A percentile compares a stretch with the other conserved stretches of the same genome.
Conservation (phyloP, 257 asterid genomes). For the Nicotiana undulata region DNA sequence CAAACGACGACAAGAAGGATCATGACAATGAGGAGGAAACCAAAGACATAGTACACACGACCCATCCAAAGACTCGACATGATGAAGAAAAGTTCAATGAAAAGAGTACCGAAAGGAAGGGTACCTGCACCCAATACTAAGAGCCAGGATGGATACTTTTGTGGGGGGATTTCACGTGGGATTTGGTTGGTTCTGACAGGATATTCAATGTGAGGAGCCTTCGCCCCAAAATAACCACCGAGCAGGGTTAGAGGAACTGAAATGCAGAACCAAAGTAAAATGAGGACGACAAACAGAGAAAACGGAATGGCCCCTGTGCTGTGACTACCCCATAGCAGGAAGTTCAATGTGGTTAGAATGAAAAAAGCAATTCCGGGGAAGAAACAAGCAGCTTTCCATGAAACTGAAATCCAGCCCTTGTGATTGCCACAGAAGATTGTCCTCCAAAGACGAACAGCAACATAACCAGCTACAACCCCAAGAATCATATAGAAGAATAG, state of each 20-base stretch:
- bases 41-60: conserved; percentile 77
- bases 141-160: conserved; percentile 81
- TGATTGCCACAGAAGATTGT: conserved; percentile 58
- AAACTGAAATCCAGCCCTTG: conserved; percentile 79
- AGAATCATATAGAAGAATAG: conserved; percentile 77
- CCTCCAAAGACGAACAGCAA: conserved; percentile 85
- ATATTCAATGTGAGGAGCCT: conserved; percentile 68
- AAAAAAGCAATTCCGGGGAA: conserved; percentile 72
- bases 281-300: conserved; percentile 52
- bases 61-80: conserved; percentile 96
- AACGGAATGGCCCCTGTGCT: conserved; percentile 93
- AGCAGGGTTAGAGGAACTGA: conserved; percentile 77
- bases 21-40: conserved; percentile 63
- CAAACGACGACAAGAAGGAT: conserved; percentile 68
- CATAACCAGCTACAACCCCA: conserved; percentile 79
- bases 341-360: conserved; percentile 59
- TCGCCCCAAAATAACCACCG: conserved; percentile 76
- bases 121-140: conserved; percentile 88
- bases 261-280: conserved; percentile 80
- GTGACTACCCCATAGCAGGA: conserved; percentile 82
- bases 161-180: conserved; percentile 85
- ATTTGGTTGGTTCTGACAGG: conserved; percentile 82
- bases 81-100: conserved; percentile 90
- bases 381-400: conserved; percentile 85
- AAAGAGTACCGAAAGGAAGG: conserved; percentile 91